Base-by-base conservation (phyloP, 805 yeast species). In the Metschnikowia dekortorum region DNA sequence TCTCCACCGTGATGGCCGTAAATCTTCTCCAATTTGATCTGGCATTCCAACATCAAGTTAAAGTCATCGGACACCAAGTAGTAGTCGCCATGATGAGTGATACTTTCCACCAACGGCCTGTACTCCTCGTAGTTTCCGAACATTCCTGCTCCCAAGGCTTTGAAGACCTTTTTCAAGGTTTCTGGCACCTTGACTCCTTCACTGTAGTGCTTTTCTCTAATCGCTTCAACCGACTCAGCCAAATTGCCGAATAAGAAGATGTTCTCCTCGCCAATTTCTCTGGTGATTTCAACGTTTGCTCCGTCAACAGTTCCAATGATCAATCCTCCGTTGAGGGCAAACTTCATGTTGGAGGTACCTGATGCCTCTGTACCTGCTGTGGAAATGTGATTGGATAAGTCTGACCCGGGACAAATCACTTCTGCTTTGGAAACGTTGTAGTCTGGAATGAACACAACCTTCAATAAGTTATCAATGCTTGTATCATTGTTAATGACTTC, bases 351-450 rank as follows among this genome's bases (percentile, higher is more conserved):
- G 34, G 96, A 87, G 33, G 97, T 90, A 64, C 97, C 97, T 0
- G 95, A 86, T 22, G 96, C 97, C 67, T 90, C 97, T 30, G 97
- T 90, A 60, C 97, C 97, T 8, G 97, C 97, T 39, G 97, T 90
- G 11, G 97, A 90, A 58, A 90, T 90, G 71, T 90, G 97, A 72
- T 90, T 94, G 43, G 94, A 85, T 61, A 90, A 75, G 67, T 90
- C 97, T 41, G 92, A 84, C 18, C 92, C 97, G 28, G 97, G 96
- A 57, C 83, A 79, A 62, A 90, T 88, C 51, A 89, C 80, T 71
- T 91, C 96, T 1, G 97, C 97, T 69, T 90, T 91, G 34, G 96
- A 87, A 37, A 91, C 97, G 61, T 90, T 90, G 72, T 90, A 90
- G 68, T 91, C 97, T 35, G 96, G 95, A 59, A 90, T 79, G 64